Percentiles rank a stretch among this genome's conserved stretches.
phyloP scores from a whole-genome alignment of 1,284 basidiomycete genomes.

The Trametes pubescens region DNA sequence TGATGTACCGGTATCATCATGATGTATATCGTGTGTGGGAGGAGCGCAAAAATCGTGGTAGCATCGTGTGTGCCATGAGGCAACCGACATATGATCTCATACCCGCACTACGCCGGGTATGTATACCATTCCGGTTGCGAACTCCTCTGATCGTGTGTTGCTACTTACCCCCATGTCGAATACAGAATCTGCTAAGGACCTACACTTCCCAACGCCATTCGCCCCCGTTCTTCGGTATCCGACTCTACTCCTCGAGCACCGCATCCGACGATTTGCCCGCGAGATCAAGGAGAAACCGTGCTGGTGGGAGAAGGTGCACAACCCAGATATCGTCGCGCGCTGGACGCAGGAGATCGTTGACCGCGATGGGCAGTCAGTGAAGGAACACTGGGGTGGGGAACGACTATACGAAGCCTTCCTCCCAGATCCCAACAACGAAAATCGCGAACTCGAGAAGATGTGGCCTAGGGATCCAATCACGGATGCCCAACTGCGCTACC shows the following conservation, averaged over 20 bases:
- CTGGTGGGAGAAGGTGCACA: slow-evolving; percentile 32
- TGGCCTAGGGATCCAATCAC: slow-evolving; percentile 17
- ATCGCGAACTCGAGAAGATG: slow-evolving; percentile 3
- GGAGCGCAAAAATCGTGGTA: too few relatives aligned
- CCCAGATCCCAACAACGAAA: background rate
- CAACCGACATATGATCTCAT: too few relatives aligned
- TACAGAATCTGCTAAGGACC: background rate
- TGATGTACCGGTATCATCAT: too few relatives aligned
- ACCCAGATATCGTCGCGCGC: slow-evolving; percentile 19
- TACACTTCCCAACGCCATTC: slow-evolving; percentile 5
- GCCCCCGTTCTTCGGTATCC: slow-evolving; percentile 1
- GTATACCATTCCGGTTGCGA: too few relatives aligned
- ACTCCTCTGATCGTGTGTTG: too few relatives aligned
- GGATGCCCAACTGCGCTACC: slow-evolving; percentile 43
- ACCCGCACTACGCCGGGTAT: too few relatives aligned
- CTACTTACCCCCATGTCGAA: too few relatives aligned
- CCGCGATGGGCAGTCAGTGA: slow-evolving; percentile 1
- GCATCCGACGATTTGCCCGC: slow-evolving; percentile 25
- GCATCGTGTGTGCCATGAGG: too few relatives aligned
- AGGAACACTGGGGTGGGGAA: slow-evolving; percentile 14
- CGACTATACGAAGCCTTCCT: background rate
- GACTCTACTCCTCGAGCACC: slow-evolving; percentile 19
- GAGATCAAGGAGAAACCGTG: slow-evolving; percentile 27
- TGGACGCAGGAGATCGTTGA: slow-evolving; percentile 32
- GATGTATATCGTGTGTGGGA: too few relatives aligned